These are phyloP conservation scores for Cornus kousa DNA, from an alignment of 148 eudicot genomes.

Conservation along the genomic window DNA sequence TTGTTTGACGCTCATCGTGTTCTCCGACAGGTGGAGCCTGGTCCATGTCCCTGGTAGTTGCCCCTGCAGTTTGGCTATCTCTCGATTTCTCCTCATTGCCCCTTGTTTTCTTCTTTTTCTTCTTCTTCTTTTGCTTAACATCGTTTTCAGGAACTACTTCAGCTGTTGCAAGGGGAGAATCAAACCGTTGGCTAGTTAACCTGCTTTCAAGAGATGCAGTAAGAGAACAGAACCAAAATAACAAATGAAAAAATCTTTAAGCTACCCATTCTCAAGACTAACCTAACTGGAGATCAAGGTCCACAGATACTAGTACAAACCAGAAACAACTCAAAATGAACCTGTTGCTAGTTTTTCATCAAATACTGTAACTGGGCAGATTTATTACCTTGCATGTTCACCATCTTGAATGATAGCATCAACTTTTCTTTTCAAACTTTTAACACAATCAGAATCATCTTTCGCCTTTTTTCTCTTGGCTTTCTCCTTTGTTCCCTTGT, in stretches of 20 bases:
- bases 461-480: conserved; percentile 39
- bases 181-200: conserved; percentile 11
- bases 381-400: conserved; percentile 47
- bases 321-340: neutral
- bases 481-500: conserved; percentile 23
- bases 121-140: conserved; percentile 42
- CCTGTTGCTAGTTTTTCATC: neutral
- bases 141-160: conserved; percentile 28
- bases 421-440: conserved; percentile 60
- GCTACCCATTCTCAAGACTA: neutral
- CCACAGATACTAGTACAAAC: neutral
- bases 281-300: conserved; percentile 6
- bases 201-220: conserved; percentile 14
- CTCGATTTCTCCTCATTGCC: conserved; percentile 20
- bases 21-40: conserved; percentile 16
- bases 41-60: conserved; percentile 9
- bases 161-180: conserved; percentile 16
- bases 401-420: conserved; percentile 38
- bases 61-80: neutral
- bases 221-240: neutral
- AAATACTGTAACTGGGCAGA: conserved; percentile 3
- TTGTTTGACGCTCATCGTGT: conserved; percentile 15
- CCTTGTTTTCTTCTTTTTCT: conserved; percentile 45
- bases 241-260: neutral
- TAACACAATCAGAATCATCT: conserved; percentile 24